Evolutionary conservation across 106 monocot species (phyloP).

Genomic region (Allium sativum): DNA sequence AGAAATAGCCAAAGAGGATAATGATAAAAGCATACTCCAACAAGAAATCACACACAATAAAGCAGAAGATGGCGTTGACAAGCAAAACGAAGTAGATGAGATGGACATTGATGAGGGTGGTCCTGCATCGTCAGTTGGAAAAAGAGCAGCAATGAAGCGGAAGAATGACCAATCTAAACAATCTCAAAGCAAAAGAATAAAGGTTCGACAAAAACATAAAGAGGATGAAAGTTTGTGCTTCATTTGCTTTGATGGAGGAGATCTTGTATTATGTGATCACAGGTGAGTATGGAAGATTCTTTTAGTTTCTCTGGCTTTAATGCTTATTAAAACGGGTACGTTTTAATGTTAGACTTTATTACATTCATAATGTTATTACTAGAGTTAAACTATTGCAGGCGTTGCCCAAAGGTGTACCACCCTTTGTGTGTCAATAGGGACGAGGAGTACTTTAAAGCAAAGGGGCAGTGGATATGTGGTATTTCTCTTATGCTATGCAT

Average conservation of each 20-base stretch:
- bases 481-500: background rate
- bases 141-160: constrained; percentile 14
- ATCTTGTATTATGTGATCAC: constrained; percentile 57
- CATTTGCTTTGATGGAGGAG: constrained; percentile 63
- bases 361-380: background rate
- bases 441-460: constrained; percentile 72
- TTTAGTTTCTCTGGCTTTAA: too few species aligned
- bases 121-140: constrained; percentile 12
- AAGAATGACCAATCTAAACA: constrained; percentile 27
- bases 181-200: constrained; percentile 5
- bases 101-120: constrained; percentile 15
- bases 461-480: constrained; percentile 91
- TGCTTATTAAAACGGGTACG: too few species aligned
- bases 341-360: background rate
- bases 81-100: constrained; percentile 8
- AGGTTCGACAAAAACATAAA: constrained; percentile 7
- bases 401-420: constrained; percentile 87
- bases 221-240: constrained; percentile 54
- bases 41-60: too few species aligned
- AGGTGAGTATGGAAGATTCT: constrained; percentile 15
- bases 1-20: too few species aligned
- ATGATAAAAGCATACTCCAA: too few species aligned
- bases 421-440: constrained; percentile 87
- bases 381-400: constrained; percentile 31
- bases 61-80: too few species aligned